phyloP scores from a whole-genome alignment of 768 basidiomycete genomes.

The Austroboletus eburneus region DNA sequence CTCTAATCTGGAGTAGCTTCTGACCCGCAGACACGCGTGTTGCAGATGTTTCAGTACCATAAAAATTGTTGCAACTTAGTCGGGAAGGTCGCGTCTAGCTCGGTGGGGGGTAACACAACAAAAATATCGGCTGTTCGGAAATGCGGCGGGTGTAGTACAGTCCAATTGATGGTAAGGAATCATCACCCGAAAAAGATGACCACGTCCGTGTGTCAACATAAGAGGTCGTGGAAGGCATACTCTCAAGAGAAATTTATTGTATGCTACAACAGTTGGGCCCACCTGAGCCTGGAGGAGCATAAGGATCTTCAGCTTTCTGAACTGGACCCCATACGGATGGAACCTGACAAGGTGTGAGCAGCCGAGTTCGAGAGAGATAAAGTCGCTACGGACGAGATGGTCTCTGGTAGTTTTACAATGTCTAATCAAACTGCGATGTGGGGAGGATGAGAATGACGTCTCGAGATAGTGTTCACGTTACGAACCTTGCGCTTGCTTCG shows the following conservation, averaged over 20 bases:
- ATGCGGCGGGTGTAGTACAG: conserved; percentile 13
- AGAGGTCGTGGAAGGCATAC: not conserved
- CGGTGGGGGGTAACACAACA: conserved; percentile 9
- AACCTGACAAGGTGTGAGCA: conserved; percentile 47
- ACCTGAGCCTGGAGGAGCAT: conserved; percentile 64
- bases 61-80: conserved; percentile 2
- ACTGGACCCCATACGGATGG: conserved; percentile 97
- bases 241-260: conserved; percentile 37
- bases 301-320: conserved; percentile 90
- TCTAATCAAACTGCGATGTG: conserved; percentile 53
- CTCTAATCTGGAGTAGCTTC: not conserved
- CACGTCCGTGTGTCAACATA: not conserved
- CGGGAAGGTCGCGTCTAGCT: conserved; percentile 3
- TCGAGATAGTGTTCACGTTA: conserved; percentile 7
- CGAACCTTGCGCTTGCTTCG: conserved; percentile 66
- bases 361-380: not conserved
- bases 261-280: conserved; percentile 52
- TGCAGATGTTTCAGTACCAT: conserved; percentile 7
- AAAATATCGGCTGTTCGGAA: conserved; percentile 7
- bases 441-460: conserved; percentile 4
- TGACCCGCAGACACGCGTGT: not conserved
- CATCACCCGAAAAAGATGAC: not conserved
- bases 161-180: conserved; percentile 6
- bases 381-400: conserved; percentile 48
- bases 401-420: conserved; percentile 75